Conservation (phyloP, 306 rosid species). For the Vachellia pachyceras region DNA sequence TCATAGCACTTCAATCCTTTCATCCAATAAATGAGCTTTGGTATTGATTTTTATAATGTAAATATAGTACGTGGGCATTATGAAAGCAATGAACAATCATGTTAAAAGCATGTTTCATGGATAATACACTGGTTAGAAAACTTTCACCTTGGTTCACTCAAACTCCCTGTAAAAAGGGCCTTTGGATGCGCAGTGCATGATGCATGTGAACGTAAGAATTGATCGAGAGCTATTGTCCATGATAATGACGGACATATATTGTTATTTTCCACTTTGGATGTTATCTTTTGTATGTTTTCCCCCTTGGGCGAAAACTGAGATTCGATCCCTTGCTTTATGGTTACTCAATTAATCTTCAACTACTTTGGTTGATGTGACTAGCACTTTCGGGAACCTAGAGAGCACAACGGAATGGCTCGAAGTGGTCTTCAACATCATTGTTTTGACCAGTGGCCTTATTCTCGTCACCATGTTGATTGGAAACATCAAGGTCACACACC, state of each 20-base stretch:
- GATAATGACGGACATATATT: too few relatives aligned
- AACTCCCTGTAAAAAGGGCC: neutral
- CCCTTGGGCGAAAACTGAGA: neutral
- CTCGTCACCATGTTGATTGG: constrained; percentile 95
- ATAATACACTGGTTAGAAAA: too few relatives aligned
- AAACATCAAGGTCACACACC: constrained; percentile 69
- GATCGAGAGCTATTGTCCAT: neutral
- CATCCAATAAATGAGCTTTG: neutral
- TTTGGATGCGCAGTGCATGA: neutral
- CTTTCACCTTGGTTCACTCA: neutral
- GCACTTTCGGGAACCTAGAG: constrained; percentile 91
- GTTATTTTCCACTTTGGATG: neutral
- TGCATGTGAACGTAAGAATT: neutral
- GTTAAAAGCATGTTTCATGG: too few relatives aligned
- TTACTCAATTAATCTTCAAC: neutral
- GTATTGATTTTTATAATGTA: neutral
- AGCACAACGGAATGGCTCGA: constrained; percentile 92
- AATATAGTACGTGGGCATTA: neutral
- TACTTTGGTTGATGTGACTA: constrained; percentile 40
- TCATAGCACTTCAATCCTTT: neutral
- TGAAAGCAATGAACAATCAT: too few relatives aligned
- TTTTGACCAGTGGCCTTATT: constrained; percentile 85
- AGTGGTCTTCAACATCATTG: constrained; percentile 88
- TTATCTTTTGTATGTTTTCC: neutral
- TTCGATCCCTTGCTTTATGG: constrained; percentile 20